phyloP scores from a whole-genome alignment of 2,329 filamentous ascomycete genomes.

The Podosphaera fusca region DNA sequence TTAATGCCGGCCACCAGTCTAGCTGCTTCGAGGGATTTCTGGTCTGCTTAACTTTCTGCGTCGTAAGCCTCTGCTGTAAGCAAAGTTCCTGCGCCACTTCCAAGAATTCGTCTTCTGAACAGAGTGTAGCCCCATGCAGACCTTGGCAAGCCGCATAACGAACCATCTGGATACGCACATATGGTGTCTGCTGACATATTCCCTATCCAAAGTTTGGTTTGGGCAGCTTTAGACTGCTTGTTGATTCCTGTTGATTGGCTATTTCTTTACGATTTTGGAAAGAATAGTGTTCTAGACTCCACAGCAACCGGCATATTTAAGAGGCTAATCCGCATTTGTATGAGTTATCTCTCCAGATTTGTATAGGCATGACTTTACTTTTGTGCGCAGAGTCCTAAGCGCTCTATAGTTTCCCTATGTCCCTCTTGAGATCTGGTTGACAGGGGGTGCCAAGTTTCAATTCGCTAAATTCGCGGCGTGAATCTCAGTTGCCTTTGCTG shows the following conservation, averaged over 20 bases:
- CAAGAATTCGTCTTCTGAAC: neutral
- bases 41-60: neutral
- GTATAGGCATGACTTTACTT: too few species aligned
- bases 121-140: neutral
- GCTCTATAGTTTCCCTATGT: neutral
- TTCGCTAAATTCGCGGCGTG: neutral
- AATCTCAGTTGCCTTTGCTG: too few species aligned
- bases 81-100: neutral
- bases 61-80: neutral
- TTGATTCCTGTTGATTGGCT: neutral
- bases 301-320: neutral
- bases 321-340: neutral
- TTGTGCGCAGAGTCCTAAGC: too few species aligned
- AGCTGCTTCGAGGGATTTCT: neutral
- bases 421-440: neutral
- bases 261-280: neutral
- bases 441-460: neutral
- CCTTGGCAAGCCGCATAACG: neutral
- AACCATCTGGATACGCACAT: neutral
- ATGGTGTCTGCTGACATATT: neutral
- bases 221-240: neutral
- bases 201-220: neutral
- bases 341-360: neutral
- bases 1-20: neutral
- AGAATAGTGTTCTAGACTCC: neutral